phyloP scores from a whole-genome alignment of 83 land plant species.

The Diphasiastrum complanatum region DNA sequence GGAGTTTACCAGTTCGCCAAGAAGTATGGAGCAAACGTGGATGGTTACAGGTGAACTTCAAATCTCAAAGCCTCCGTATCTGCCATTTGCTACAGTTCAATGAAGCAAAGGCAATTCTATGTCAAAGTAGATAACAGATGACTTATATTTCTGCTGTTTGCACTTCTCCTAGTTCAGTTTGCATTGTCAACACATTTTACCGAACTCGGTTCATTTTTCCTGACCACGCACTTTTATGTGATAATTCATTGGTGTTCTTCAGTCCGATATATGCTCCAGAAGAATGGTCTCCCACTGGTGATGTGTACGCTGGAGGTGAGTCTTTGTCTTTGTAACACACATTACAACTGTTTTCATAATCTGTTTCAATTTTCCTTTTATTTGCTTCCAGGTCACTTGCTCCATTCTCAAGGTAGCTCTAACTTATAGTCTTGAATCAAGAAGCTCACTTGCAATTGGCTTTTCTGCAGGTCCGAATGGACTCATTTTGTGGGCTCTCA shows the following conservation, averaged over 20 bases:
- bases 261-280: slow-evolving; percentile 64
- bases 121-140: no score
- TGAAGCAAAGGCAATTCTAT: no score
- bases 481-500: slow-evolving; percentile 75
- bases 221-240: no score
- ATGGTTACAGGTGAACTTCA: slow-evolving; percentile 98
- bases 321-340: not conserved
- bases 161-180: no score
- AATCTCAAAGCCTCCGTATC: not conserved
- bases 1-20: slow-evolving; percentile 90
- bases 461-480: slow-evolving; percentile 64
- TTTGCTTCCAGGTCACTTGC: not conserved
- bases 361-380: not conserved
- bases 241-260: slow-evolving; percentile 27
- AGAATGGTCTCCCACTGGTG: slow-evolving; percentile 79
- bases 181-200: no score
- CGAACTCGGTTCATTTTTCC: no score
- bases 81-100: no score
- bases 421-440: not conserved
- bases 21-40: slow-evolving; percentile 95
- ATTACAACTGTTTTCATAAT: not conserved
- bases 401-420: not conserved
- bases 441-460: not conserved
- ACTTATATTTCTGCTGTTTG: no score
- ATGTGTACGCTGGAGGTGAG: slow-evolving; percentile 72